Conservation (phyloP, 1,284 basidiomycete genomes). For the Cryptococcus sp. region DNA sequence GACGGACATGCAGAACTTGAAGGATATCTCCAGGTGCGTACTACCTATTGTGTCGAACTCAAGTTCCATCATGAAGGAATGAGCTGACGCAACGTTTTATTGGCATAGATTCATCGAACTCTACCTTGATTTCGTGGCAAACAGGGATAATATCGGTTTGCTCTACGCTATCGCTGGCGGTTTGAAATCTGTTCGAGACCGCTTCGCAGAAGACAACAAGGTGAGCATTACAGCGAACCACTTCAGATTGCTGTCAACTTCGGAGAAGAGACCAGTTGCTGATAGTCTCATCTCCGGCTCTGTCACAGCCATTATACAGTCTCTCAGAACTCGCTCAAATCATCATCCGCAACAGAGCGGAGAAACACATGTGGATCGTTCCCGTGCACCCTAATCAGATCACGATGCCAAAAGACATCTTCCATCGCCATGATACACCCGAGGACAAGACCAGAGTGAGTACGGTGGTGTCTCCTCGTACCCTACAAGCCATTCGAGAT, state of each 20-base stretch:
- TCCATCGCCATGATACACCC: constrained; percentile 54
- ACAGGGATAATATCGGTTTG: constrained; percentile 75
- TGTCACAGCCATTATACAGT: constrained; percentile 77
- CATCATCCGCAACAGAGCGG: constrained; percentile 72
- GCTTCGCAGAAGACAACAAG: constrained; percentile 40
- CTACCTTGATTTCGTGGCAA: constrained; percentile 76
- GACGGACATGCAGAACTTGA: constrained; percentile 60
- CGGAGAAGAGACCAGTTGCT: not conserved
- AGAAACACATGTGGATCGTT: constrained; percentile 71
- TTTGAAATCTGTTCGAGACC: constrained; percentile 81
- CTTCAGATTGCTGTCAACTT: not conserved
- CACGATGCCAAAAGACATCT: constrained; percentile 78
- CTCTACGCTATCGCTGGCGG: constrained; percentile 80
- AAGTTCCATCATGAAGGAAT: not conserved
- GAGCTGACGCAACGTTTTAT: constrained; percentile 6
- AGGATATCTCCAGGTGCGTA: constrained; percentile 70
- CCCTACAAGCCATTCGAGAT: not conserved
- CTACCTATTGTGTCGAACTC: not conserved
- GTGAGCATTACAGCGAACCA: constrained; percentile 18
- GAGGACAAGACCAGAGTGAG: constrained; percentile 27
- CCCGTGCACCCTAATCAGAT: constrained; percentile 78
- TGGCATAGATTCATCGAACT: constrained; percentile 77
- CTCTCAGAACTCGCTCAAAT: constrained; percentile 86
- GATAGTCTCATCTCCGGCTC: not conserved
- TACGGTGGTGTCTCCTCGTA: not conserved